Evolutionary conservation across 768 basidiomycete species (phyloP), one percentile per base, ranked within the genome.

Genomic region (Crucibulum laeve): DNA sequence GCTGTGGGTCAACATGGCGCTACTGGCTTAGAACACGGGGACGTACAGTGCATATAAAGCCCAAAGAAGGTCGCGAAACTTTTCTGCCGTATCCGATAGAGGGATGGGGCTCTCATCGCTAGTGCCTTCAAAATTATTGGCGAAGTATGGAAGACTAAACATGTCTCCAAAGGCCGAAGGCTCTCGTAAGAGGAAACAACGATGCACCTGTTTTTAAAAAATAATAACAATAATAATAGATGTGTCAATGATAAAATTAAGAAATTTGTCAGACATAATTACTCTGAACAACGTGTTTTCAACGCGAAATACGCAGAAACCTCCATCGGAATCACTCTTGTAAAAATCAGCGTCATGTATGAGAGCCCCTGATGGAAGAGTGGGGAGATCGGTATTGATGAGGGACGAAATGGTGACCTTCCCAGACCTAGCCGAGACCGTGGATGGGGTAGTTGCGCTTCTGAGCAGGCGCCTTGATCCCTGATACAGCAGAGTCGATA

Each of bases 251-350:
- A 37, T 11, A 15, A 37, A 37, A n/a, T 37, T 23, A 35, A 34
- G n/a, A 19, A 19, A 21, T 46, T 18, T 10, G 14, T 4, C 35
- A 34, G 17, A 26, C 14, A 32, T 33, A 50, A 64, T 43, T 53
- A 84, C 84, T 61, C 77, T 84, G 63, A 86, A 85, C 43, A 85
- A 53, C 5, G 74, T 78, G 52, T 76, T 71, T 53, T 79, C 77
- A 11, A 81, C 77, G 40, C 69, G 68, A 48, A 86, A 70, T n/a
- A 81, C 62, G 52, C 75, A 77, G 50, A 78, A 77, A n/a, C 76
- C 79, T 22, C 73, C 70, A 25, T 64, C 60, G 4, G 50, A 53
- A 14, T 62, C 63, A 21, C 57, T 53, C 39, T 59, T 53, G 49
- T 64, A 69, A 42, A 64, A 69, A 26, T 63, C 58, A 25, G 52